Percentiles rank a stretch among this genome's conserved stretches.
These are phyloP conservation scores for Starmerella apicola DNA, from an alignment of 805 yeast genomes.

Conservation along the genomic window DNA sequence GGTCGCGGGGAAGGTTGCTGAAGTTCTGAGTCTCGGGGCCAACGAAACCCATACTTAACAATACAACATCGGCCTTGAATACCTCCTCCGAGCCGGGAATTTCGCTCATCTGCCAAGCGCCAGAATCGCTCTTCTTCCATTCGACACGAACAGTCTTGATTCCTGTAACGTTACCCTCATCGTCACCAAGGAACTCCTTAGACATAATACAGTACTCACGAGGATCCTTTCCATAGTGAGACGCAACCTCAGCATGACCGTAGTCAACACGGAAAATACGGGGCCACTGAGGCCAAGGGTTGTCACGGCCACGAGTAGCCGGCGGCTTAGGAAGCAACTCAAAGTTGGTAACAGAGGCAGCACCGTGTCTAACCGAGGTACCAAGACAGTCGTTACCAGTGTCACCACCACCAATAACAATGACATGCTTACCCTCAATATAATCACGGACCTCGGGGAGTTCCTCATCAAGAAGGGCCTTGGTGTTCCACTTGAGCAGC, in stretches of 20 bases:
- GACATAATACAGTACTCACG: slow-evolving; percentile 92
- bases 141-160: slow-evolving; percentile 94
- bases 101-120: slow-evolving; percentile 99
- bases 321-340: slow-evolving; percentile 93
- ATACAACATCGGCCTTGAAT: slow-evolving; percentile 88
- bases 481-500: slow-evolving; percentile 73
- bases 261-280: slow-evolving; percentile 94
- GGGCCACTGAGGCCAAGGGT: slow-evolving; percentile 99
- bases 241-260: slow-evolving; percentile 90
- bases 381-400: slow-evolving; percentile 99
- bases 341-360: slow-evolving; percentile 83
- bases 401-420: slow-evolving; percentile 99
- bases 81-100: slow-evolving; percentile 88
- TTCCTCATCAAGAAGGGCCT: slow-evolving; percentile 71
- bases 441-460: slow-evolving; percentile 62
- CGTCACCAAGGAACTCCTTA: slow-evolving; percentile 91
- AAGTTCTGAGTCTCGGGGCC: slow-evolving; percentile 86
- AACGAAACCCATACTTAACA: slow-evolving; percentile 92
- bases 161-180: slow-evolving; percentile 86
- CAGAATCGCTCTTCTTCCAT: slow-evolving; percentile 90
- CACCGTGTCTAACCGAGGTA: slow-evolving; percentile 94
- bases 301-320: slow-evolving; percentile 71
- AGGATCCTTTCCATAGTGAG: slow-evolving; percentile 93
- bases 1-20: slow-evolving; percentile 45
- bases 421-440: slow-evolving; percentile 75